Percentiles rank a stretch among this genome's conserved stretches.
phyloP scores from a whole-genome alignment of 352 stramenopile genomes.

The Aphanomyces cochlioides region DNA sequence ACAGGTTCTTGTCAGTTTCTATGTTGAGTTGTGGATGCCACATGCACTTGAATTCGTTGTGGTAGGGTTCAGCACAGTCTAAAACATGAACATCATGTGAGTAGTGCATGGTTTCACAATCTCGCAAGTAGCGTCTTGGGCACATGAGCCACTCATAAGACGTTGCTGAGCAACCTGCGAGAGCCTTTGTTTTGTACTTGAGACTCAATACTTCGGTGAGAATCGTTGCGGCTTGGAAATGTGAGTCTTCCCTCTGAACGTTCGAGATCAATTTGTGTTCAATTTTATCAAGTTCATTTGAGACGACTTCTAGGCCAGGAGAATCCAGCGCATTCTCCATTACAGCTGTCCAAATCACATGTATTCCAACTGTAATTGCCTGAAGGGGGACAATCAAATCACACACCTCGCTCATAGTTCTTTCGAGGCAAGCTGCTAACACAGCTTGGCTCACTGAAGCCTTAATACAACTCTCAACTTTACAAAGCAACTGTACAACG shows the following conservation, averaged over 20 bases:
- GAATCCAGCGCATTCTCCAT: neutral
- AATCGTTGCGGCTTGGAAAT: slow-evolving; percentile 8
- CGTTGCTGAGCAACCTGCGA: neutral
- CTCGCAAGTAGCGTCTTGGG: neutral
- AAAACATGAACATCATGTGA: slow-evolving; percentile 11
- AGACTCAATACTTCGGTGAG: slow-evolving; percentile 11
- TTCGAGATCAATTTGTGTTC: neutral
- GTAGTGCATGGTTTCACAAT: slow-evolving; percentile 2
- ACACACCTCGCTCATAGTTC: slow-evolving; percentile 1
- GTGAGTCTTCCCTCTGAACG: neutral
- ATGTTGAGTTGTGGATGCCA: neutral
- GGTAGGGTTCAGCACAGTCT: slow-evolving; percentile 6
- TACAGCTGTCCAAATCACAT: neutral
- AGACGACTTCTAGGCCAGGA: neutral
- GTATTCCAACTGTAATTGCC: neutral
- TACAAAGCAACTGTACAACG: neutral
- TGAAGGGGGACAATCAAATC: neutral
- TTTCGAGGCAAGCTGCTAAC: neutral
- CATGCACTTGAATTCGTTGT: slow-evolving; percentile 19
- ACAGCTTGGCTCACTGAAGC: neutral
- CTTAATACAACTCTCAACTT: slow-evolving; percentile 6
- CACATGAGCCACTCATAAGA: slow-evolving; percentile 8
- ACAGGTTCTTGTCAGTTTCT: slow-evolving; percentile 8
- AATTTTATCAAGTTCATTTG: neutral
- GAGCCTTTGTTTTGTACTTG: slow-evolving; percentile 1